Conservation (phyloP, 306 rosid species). For the Acacia crassicarpa region DNA sequence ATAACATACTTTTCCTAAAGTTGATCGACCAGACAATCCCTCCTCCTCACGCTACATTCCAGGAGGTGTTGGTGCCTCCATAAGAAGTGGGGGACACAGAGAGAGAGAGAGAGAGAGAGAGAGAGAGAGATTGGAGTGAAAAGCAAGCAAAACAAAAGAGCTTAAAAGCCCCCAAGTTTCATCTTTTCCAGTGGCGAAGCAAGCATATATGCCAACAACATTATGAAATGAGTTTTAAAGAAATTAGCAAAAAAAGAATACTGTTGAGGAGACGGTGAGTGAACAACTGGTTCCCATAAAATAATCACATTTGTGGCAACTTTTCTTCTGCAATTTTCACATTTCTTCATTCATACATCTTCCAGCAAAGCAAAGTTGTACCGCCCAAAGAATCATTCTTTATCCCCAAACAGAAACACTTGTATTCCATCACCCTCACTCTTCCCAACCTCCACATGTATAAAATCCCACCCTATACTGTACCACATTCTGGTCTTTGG, state of each 20-base stretch:
- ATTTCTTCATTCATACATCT: constrained; percentile 56
- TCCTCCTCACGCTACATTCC: constrained; percentile 42
- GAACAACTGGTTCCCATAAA: constrained; percentile 40
- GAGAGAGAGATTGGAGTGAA: constrained; percentile 60
- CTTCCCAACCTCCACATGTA: constrained; percentile 26
- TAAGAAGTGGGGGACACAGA: background rate
- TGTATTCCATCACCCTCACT: constrained; percentile 31
- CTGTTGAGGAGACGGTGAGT: constrained; percentile 36
- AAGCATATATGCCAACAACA: constrained; percentile 80
- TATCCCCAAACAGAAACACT: constrained; percentile 48
- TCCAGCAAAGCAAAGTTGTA: constrained; percentile 52
- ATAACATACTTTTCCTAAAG: constrained; percentile 27
- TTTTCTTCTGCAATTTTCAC: constrained; percentile 37
- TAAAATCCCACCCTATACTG: constrained; percentile 28
- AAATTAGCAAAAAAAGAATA: constrained; percentile 30
- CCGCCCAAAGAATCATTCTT: constrained; percentile 72
- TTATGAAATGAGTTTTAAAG: constrained; percentile 32
- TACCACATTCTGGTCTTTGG: constrained; percentile 36
- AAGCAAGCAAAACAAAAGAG: constrained; percentile 73
- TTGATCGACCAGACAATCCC: constrained; percentile 31
- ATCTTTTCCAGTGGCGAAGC: constrained; percentile 67
- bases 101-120: constrained; percentile 9
- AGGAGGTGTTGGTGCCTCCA: constrained; percentile 27
- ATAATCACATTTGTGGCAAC: constrained; percentile 40
- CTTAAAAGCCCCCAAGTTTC: constrained; percentile 45